Conservation (phyloP, 1,284 basidiomycete genomes). For the Lignosus rhinocerotis region DNA sequence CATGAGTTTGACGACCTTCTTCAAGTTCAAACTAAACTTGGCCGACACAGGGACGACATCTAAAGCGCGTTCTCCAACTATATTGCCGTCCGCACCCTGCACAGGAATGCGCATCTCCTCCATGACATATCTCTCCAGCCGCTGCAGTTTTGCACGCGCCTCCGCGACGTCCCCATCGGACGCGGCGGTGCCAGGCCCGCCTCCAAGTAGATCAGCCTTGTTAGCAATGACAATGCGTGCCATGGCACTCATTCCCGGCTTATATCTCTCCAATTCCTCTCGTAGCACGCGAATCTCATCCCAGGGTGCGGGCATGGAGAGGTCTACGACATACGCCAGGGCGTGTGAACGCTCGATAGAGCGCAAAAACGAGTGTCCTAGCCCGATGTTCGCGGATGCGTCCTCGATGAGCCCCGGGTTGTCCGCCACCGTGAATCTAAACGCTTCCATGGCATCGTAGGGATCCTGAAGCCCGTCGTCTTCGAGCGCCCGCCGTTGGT, state of each 20-base stretch:
- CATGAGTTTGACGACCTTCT: conserved; percentile 64
- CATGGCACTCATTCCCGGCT: conserved; percentile 74
- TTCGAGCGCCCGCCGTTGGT: conserved; percentile 37
- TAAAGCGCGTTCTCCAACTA: conserved; percentile 37
- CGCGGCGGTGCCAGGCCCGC: conserved; percentile 34
- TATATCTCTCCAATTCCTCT: conserved; percentile 85
- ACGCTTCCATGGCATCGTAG: conserved; percentile 64
- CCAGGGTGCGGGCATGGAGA: conserved; percentile 73
- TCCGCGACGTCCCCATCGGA: conserved; percentile 46
- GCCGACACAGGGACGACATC: conserved; percentile 80
- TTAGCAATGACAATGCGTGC: conserved; percentile 88
- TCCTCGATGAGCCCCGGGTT: conserved; percentile 90
- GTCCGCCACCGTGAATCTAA: conserved; percentile 95
- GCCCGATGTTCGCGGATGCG: conserved; percentile 86
- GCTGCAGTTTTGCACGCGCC: conserved; percentile 58
- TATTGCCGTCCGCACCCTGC: conserved; percentile 33
- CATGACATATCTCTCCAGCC: conserved; percentile 56
- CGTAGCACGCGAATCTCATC: conserved; percentile 73
- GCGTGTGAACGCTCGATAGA: conserved; percentile 92
- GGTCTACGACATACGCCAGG: conserved; percentile 91
- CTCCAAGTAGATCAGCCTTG: conserved; percentile 84
- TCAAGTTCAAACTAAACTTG: conserved; percentile 79
- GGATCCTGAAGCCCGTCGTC: conserved; percentile 9
- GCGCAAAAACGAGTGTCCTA: conserved; percentile 93
- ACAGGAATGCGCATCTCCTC: conserved; percentile 42